Evolutionary conservation across 1,284 basidiomycete species (phyloP).

Genomic region (Cryptococcus sp.): DNA sequence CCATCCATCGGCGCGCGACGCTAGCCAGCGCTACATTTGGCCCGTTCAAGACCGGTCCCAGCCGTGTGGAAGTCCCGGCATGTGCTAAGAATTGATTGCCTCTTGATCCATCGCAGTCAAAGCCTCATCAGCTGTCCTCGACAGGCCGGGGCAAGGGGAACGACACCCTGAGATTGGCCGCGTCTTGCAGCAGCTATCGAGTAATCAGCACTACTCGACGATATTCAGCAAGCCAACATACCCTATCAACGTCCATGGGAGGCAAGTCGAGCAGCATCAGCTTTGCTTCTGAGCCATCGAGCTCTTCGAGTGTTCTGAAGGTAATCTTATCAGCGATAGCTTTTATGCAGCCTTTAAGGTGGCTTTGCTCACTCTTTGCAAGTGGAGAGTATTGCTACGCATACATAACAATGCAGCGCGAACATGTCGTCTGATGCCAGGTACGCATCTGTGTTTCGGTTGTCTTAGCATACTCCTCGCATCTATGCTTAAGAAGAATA

Average conservation of each 20-base stretch:
- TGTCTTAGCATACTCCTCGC: no score
- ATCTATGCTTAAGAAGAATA: no score
- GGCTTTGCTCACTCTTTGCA: constrained; percentile 51
- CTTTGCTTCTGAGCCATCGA: constrained; percentile 49
- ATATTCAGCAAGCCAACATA: constrained; percentile 18
- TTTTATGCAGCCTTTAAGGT: no score
- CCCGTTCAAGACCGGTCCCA: no score
- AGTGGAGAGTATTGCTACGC: constrained; percentile 47
- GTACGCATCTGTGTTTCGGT: constrained; percentile 38
- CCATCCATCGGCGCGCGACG: no score
- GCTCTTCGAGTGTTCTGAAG: constrained; percentile 49
- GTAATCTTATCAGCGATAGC: no score
- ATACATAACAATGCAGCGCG: constrained; percentile 50
- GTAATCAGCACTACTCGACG: background rate
- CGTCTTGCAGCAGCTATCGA: constrained; percentile 5
- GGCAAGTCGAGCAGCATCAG: constrained; percentile 50
- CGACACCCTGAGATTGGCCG: constrained; percentile 4
- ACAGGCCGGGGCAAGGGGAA: constrained; percentile 8
- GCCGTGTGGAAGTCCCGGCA: no score
- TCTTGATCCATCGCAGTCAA: no score
- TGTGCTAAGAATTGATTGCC: no score
- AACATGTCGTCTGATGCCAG: constrained; percentile 51
- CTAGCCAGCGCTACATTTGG: no score
- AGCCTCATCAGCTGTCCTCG: background rate
- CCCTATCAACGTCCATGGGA: constrained; percentile 49